Evolutionary conservation across 2,329 filamentous ascomycete species (phyloP).

Genomic region (Hypoxylon sp.): DNA sequence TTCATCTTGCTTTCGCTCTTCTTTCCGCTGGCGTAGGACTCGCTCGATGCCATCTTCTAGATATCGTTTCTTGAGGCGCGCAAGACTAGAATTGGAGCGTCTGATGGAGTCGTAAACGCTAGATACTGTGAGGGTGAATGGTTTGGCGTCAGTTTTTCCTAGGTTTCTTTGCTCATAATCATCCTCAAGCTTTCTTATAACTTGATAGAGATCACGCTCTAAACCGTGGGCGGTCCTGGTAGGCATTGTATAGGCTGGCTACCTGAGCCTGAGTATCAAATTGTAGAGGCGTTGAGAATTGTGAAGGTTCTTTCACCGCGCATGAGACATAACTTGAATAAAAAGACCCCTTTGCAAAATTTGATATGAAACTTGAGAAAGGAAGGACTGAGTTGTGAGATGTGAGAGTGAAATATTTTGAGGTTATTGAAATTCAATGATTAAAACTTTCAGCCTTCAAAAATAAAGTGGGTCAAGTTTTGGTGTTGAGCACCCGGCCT

Average conservation of each 20-base stretch:
- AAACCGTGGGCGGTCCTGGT: slow-evolving; percentile 60
- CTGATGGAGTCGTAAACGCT: slow-evolving; percentile 85
- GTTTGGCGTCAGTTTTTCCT: slow-evolving; percentile 43
- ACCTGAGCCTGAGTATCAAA: not conserved
- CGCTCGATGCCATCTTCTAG: slow-evolving; percentile 89
- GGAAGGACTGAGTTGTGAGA: not conserved
- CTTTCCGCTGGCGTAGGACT: slow-evolving; percentile 80
- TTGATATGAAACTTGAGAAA: not conserved
- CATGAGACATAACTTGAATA: not conserved
- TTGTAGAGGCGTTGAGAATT: no score
- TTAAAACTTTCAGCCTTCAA: slow-evolving; percentile 19
- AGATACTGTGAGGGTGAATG: slow-evolving; percentile 68
- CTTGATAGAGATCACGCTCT: slow-evolving; percentile 82
- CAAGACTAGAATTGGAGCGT: slow-evolving; percentile 87
- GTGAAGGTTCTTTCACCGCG: not conserved
- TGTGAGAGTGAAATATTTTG: not conserved
- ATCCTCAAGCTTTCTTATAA: slow-evolving; percentile 82
- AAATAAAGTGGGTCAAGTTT: slow-evolving; percentile 26
- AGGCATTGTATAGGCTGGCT: slow-evolving; percentile 30
- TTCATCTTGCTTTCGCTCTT: slow-evolving; percentile 67
- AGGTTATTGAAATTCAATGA: not conserved
- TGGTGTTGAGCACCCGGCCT: not conserved
- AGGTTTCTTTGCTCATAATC: slow-evolving; percentile 65
- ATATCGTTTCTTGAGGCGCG: slow-evolving; percentile 83
- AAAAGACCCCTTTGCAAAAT: not conserved